Percentiles rank a stretch among this genome's conserved stretches.
phyloP scores from a whole-genome alignment of 371 early-diverging fungal species.

The Rhizopus sp. region DNA sequence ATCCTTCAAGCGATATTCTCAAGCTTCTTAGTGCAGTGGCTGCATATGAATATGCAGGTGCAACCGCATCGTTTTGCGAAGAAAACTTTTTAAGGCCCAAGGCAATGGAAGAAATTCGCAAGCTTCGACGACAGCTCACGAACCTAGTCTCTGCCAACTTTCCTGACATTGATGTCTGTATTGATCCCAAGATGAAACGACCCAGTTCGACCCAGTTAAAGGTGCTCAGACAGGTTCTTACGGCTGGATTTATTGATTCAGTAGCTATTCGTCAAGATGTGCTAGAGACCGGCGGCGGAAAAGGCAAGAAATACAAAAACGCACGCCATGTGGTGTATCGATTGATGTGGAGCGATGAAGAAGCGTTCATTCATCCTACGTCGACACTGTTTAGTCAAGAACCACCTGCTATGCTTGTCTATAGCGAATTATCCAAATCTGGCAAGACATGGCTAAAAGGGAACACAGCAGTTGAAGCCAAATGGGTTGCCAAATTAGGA shows the following conservation, averaged over 20 bases:
- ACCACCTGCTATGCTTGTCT: slow-evolving; percentile 80
- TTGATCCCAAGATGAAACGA: slow-evolving; percentile 73
- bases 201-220: slow-evolving; percentile 69
- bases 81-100: slow-evolving; percentile 85
- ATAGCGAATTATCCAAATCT: slow-evolving; percentile 63
- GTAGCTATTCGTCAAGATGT: slow-evolving; percentile 82
- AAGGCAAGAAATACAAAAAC: slow-evolving; percentile 44
- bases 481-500: slow-evolving; percentile 81
- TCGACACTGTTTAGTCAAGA: slow-evolving; percentile 67
- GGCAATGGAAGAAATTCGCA: slow-evolving; percentile 92
- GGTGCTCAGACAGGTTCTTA: slow-evolving; percentile 81
- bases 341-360: slow-evolving; percentile 81
- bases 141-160: slow-evolving; percentile 73
- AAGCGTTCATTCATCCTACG: slow-evolving; percentile 75
- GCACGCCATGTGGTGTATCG: slow-evolving; percentile 66
- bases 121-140: slow-evolving; percentile 86
- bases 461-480: slow-evolving; percentile 74
- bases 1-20: slow-evolving; percentile 83
- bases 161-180: slow-evolving; percentile 54
- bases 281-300: slow-evolving; percentile 59
- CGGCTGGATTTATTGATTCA: slow-evolving; percentile 90
- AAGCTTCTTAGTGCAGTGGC: slow-evolving; percentile 84
- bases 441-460: slow-evolving; percentile 76
- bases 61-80: slow-evolving; percentile 72
- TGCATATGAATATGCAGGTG: slow-evolving; percentile 85